Evolutionary conservation across 495 filamentous ascomycete genomes (phyloP), one percentile per base, ranked within the genome.

Genomic region (Penicillium bovifimosum): DNA sequence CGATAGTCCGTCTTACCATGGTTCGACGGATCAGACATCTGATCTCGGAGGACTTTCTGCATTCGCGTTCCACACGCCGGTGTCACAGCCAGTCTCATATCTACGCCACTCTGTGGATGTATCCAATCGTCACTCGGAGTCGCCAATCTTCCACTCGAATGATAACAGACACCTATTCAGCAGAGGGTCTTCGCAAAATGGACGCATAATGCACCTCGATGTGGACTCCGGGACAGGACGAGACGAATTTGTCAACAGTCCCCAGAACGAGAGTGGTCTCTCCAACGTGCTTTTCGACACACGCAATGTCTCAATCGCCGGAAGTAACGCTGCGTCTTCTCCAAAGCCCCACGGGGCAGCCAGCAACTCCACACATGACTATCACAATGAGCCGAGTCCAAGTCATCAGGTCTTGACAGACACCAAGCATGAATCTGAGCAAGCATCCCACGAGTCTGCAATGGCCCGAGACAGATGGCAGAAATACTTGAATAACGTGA

Each of bases 401-500:
- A 27, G 42, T 32, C 38, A 18, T 27, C 48, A 27, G 10, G 18
- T 7, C 1, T 14, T 10, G 13, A 7, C 6, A 3, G 29, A 28
- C 1, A 42, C 9, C 26, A 34, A 16, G 6, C 45, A 38, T 10
- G 47, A 54, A 27, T 20, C 41, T 24, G 56, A 59, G 2, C 33
- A 58, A 17, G 24, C 46, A n/a, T 17, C 51, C 9, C 52, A 40
- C 17, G 58, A 57, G 14, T 49, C 55, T 17, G 60, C 57, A 9
- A 47, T 46, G 2, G 64, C 70, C 1, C 64, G 67, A 35, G 64
- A 47, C 48, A 74, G 67, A 57, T 75, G 72, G 72, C 65, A 68
- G 3, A 61, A 66, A 6, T 75, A 75, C 50, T 61, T 75, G 16
- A 73, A 62, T 6, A 72, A 58, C 13, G 70, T 73, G 7, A 71